A percentile compares a stretch with the other conserved stretches of the same genome.
Conservation (phyloP, 179 eudicot species). For the Sideroxylon spinosum region DNA sequence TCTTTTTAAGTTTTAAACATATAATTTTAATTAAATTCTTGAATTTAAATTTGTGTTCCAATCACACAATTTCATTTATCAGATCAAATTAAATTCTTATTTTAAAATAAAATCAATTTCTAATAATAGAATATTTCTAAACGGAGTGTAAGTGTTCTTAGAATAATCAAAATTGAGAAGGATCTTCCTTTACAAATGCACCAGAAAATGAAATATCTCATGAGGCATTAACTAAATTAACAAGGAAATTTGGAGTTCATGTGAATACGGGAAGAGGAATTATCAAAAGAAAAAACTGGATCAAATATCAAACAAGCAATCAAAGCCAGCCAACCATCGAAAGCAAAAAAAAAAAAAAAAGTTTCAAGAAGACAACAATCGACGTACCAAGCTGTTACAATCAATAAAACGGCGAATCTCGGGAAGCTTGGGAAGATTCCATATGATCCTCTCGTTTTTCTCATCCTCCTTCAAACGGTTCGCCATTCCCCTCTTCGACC, state of each 20-base stretch:
- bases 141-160: background rate
- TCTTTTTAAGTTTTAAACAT: too few relatives aligned
- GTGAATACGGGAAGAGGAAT: background rate
- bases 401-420: conserved; percentile 80
- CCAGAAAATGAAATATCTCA: background rate
- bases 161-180: background rate
- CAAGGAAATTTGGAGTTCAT: background rate
- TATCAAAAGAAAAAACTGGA: background rate
- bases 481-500: too few relatives aligned
- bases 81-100: too few relatives aligned
- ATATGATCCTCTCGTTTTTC: conserved; percentile 68
- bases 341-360: background rate
- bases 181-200: background rate
- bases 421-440: conserved; percentile 68
- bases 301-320: too few relatives aligned
- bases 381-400: conserved; percentile 79
- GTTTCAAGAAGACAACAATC: background rate
- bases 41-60: too few relatives aligned
- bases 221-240: background rate
- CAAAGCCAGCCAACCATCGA: background rate
- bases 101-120: background rate
- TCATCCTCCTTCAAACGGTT: too few relatives aligned
- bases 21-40: too few relatives aligned
- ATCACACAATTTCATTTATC: too few relatives aligned
- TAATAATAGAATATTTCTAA: background rate